A percentile compares a stretch with the other conserved stretches of the same genome.
These are phyloP conservation scores for Sclerotinia trifoliorum DNA, from an alignment of 2,329 filamentous ascomycete species.

Conservation along the genomic window DNA sequence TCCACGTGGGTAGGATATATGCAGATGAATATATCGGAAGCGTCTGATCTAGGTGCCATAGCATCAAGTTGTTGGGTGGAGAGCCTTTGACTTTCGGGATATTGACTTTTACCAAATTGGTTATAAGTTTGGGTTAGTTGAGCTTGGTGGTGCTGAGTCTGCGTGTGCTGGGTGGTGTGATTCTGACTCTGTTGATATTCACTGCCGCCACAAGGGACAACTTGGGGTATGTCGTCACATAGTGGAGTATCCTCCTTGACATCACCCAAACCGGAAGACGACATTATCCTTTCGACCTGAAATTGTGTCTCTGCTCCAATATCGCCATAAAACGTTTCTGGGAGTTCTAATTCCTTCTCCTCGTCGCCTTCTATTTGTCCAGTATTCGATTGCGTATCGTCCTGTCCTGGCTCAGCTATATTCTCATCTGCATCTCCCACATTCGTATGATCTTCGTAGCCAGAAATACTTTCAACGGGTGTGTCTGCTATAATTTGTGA, in stretches of 20 bases:
- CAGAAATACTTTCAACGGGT: background rate
- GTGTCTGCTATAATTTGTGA: conserved; percentile 6
- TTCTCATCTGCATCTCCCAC: background rate
- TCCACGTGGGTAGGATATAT: conserved; percentile 49
- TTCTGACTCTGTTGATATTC: conserved; percentile 26
- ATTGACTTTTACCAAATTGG: conserved; percentile 30
- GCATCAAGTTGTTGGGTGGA: conserved; percentile 49
- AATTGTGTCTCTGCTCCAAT: conserved; percentile 35
- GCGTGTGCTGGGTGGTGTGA: background rate
- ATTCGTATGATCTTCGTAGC: background rate
- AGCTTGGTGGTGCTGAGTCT: background rate
- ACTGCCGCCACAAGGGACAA: background rate
- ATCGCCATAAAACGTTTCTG: conserved; percentile 37
- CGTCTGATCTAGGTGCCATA: conserved; percentile 49
- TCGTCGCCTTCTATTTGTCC: background rate
- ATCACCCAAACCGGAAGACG: conserved; percentile 11
- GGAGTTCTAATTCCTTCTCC: conserved; percentile 13
- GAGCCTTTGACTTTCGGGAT: conserved; percentile 51
- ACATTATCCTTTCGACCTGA: conserved; percentile 26
- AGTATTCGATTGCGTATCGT: background rate
- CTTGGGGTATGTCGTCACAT: conserved; percentile 19
- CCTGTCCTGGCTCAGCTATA: background rate
- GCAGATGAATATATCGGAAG: conserved; percentile 55
- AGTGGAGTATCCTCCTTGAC: background rate
- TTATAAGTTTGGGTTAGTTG: background rate